phyloP scores from a whole-genome alignment of 2,329 filamentous ascomycete species.

The Mollisia scopiformis region DNA sequence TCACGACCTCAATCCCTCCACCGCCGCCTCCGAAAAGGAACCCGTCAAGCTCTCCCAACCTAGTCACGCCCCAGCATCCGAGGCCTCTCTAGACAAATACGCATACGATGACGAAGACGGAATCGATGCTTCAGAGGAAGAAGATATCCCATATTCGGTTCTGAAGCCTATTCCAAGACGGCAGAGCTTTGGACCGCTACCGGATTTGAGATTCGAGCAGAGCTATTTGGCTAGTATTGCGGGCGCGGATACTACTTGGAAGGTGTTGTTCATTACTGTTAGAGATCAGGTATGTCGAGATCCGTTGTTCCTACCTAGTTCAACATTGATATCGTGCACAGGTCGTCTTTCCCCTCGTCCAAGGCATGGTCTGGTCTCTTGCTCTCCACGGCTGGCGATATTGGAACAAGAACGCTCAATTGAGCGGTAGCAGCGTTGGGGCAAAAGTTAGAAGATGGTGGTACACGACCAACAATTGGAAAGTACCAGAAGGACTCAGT shows the following conservation, averaged over 20 bases:
- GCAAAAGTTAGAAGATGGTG: conserved; percentile 86
- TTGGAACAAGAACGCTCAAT: conserved; percentile 80
- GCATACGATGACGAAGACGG: conserved; percentile 42
- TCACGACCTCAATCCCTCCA: conserved; percentile 82
- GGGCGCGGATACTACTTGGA: conserved; percentile 76
- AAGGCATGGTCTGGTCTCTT: conserved; percentile 89
- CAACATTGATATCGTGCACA: conserved; percentile 39
- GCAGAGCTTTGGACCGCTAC: conserved; percentile 65
- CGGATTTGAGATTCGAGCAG: conserved; percentile 95
- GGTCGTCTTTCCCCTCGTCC: conserved; percentile 83
- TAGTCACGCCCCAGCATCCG: conserved; percentile 32
- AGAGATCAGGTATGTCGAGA: conserved; percentile 82
- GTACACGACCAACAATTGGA: conserved; percentile 94
- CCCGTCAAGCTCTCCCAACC: conserved; percentile 52
- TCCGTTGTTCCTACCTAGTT: too few species aligned
- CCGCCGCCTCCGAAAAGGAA: conserved; percentile 68
- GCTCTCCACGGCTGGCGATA: conserved; percentile 84
- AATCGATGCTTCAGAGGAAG: conserved; percentile 51
- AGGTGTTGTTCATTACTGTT: conserved; percentile 80
- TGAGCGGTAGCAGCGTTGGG: conserved; percentile 77
- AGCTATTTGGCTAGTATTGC: conserved; percentile 93
- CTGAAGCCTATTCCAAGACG: conserved; percentile 57
- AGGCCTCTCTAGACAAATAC: conserved; percentile 36
- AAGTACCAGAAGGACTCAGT: conserved; percentile 51
- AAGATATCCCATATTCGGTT: conserved; percentile 71